These are phyloP conservation scores for Triticum monococcum DNA, from an alignment of 176 grass and related monocot species.

Conservation along the genomic window DNA sequence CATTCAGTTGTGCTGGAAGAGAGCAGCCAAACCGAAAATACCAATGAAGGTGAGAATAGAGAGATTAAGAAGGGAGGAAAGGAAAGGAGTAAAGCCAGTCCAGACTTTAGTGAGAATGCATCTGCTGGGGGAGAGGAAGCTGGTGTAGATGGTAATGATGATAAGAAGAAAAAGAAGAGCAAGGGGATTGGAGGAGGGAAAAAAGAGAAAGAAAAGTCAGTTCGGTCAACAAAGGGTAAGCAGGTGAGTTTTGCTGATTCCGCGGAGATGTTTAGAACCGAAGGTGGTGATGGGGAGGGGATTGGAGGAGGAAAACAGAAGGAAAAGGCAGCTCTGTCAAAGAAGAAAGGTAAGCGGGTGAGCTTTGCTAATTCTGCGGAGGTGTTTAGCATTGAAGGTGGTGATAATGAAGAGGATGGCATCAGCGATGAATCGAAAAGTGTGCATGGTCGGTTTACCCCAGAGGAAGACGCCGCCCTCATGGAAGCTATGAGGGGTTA, in stretches of 20 bases:
- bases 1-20: conserved; percentile 1
- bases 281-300: conserved; percentile 2
- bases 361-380: conserved; percentile 67
- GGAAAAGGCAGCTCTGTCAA: conserved; percentile 28
- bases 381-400: conserved; percentile 34
- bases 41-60: conserved; percentile 12
- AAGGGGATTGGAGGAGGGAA: conserved; percentile 24
- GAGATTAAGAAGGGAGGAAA: conserved; percentile 37
- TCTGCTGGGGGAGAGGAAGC: not conserved
- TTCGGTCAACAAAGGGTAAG: conserved; percentile 31
- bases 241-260: conserved; percentile 67
- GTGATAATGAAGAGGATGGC: not conserved
- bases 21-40: not conserved
- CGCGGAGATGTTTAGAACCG: conserved; percentile 47
- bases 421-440: conserved; percentile 14
- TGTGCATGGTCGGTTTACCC: conserved; percentile 60
- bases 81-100: not conserved
- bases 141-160: conserved; percentile 5
- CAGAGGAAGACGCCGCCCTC: conserved; percentile 57
- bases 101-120: not conserved
- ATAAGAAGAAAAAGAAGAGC: conserved; percentile 32
- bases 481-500: conserved; percentile 52
- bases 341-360: conserved; percentile 43
- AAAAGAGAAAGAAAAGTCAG: conserved; percentile 39
- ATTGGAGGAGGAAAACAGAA: conserved; percentile 26